Evolutionary conservation across 2,329 filamentous ascomycete genomes (phyloP), one percentile per base, ranked within the genome.

Genomic region (Alternaria ethzedia): DNA sequence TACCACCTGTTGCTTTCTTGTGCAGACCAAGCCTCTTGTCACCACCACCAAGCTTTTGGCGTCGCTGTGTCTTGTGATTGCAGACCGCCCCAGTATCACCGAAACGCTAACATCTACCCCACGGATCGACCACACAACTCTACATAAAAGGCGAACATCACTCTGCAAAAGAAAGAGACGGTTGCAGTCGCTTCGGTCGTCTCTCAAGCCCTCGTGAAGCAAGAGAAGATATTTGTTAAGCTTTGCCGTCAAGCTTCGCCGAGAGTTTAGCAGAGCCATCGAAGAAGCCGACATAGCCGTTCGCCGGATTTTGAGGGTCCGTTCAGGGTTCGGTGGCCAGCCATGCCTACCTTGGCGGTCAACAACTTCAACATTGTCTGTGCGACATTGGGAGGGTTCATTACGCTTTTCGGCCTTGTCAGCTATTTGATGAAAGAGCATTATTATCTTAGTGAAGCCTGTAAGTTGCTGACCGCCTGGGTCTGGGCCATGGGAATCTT

Each of bases 351-450:
- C 46, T 83, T 94, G 46, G 85, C 86, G 6, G 73, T 91, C 32
- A 89, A 86, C 67, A 91, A 94, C 78, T 97, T 97, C 85, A 96
- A 97, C 80, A 91, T 96, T 68, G 87, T 94, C 58, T 89, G 92
- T 76, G 90, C 91, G 57, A 87, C 92, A 8, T 81, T 97, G 12
- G 94, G 94, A 13, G 94, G 92, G 2, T 97, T 96, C 82, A 89
- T 97, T 65, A 93, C 92, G 0, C 70, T 96, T n/a, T 97, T 97
- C 75, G 94, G 93, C 4, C 83, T 97, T 46, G 93, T 97, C 0
- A 97, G 93, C 1, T 97, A 94, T 76, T 86, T 97, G 17, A 86
- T 92, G 75, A 97, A 97, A 77, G 94, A 97, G 82, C 91, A 89
- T 61, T 95, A 92, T 76, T 97, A 97, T 78, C 86, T 97, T 1